These are phyloP conservation scores for Parasitella parasitica DNA, from an alignment of 371 early-diverging fungal species.

Conservation along the genomic window DNA sequence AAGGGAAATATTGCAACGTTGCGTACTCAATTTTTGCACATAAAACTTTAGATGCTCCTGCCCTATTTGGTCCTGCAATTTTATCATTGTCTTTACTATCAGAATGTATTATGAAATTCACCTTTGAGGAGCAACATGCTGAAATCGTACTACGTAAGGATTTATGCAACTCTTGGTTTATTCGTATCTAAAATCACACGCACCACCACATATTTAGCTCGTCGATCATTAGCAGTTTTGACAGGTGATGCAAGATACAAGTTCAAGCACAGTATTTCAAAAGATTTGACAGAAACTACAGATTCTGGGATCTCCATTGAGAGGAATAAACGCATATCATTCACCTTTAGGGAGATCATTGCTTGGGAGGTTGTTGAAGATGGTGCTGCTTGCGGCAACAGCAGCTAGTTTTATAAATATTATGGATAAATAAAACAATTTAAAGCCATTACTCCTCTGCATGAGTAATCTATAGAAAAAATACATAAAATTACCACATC, in stretches of 20 bases:
- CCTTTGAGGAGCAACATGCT: constrained; percentile 22
- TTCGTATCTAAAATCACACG: background rate
- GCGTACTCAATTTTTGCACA: background rate
- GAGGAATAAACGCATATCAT: constrained; percentile 42
- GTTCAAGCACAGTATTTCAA: constrained; percentile 69
- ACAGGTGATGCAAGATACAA: constrained; percentile 60
- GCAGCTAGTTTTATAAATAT: background rate
- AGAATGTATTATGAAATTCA: constrained; percentile 70
- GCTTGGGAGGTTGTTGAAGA: constrained; percentile 22
- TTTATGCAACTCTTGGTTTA: too few relatives aligned
- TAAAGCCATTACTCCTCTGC: too few relatives aligned
- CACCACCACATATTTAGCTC: constrained; percentile 29
- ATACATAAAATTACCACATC: too few relatives aligned
- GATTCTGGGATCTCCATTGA: constrained; percentile 25
- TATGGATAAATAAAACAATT: too few relatives aligned
- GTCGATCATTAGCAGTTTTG: constrained; percentile 68
- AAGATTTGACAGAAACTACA: constrained; percentile 52
- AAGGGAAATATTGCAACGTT: constrained; percentile 4
- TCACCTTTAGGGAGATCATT: constrained; percentile 45
- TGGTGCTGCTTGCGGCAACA: background rate
- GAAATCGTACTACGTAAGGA: constrained; percentile 54
- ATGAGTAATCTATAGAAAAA: too few relatives aligned
- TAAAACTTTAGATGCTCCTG: constrained; percentile 51
- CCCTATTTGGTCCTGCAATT: constrained; percentile 66
- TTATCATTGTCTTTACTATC: constrained; percentile 67